These are phyloP conservation scores for Hygrocybe coccinea DNA, from an alignment of 768 basidiomycete genomes.

Conservation along the genomic window DNA sequence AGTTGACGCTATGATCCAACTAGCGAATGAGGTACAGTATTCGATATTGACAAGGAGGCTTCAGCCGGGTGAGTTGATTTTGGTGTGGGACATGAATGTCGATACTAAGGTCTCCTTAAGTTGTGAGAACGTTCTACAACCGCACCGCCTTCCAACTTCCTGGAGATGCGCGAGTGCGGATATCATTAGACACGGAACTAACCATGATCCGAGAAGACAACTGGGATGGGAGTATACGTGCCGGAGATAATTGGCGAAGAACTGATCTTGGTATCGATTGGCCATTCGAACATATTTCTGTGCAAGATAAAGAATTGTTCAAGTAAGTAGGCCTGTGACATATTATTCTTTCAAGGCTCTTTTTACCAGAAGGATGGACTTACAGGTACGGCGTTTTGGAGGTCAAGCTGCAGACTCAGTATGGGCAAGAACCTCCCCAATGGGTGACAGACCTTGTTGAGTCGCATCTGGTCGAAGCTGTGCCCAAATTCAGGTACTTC, in stretches of 20 bases:
- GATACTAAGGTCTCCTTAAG: conserved; percentile 34
- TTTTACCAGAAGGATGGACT: not conserved
- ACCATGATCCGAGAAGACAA: conserved; percentile 94
- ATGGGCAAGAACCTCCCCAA: conserved; percentile 89
- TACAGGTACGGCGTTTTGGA: conserved; percentile 85
- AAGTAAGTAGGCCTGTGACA: conserved; percentile 45
- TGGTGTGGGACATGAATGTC: not conserved
- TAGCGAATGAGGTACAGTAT: conserved; percentile 97
- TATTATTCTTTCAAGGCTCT: not conserved
- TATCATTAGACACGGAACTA: conserved; percentile 95
- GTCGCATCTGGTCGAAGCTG: conserved; percentile 92
- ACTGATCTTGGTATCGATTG: conserved; percentile 90
- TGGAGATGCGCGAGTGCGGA: conserved; percentile 96
- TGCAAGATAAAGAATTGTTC: conserved; percentile 88
- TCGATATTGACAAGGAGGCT: conserved; percentile 77
- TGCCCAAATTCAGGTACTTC: conserved; percentile 97
- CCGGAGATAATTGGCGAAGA: conserved; percentile 88
- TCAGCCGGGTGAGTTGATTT: conserved; percentile 59
- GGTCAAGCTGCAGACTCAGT: conserved; percentile 95
- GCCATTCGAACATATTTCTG: conserved; percentile 73
- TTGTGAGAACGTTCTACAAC: conserved; percentile 97
- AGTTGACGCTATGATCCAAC: conserved; percentile 89
- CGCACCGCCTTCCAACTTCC: conserved; percentile 98
- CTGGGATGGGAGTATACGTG: conserved; percentile 79
- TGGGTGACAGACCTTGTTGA: conserved; percentile 97